Base-by-base conservation (phyloP, 306 rosid genomes). In the Prosopis cineraria region DNA sequence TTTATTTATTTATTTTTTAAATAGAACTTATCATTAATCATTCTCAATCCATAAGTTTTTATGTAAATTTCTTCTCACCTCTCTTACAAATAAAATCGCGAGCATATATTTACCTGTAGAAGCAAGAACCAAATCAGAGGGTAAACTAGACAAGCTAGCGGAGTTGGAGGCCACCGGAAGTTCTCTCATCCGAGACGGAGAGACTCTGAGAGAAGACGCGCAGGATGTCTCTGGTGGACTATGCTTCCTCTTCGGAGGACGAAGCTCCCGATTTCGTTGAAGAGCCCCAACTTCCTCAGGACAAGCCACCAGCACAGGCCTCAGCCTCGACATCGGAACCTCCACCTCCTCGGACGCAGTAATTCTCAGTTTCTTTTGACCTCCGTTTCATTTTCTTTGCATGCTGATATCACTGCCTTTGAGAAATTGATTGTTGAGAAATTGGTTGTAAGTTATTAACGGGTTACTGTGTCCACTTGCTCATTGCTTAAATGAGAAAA, bases 201-300 rank as follows among this genome's bases (percentile, higher is more conserved):
- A 31, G 6, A 12, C 24, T 31, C 43, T 16, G 2, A 62, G 31
- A 63, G 14, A 47, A 48, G 27, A 33, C 52, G 7, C 48, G 33
- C 14, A 34, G 68, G 75, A 94, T 94, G 98, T 89, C 97, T 48
- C 84, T 95, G 75, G 98, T 95, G 20, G 98, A 95, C 82, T 95
- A 95, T 85, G 88, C 93, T 80, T 91, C 96, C 50, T 92, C 98
- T 34, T 92, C 98, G 29, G 94, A 89, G 72, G 98, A 94, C 73
- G 97, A 92, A 30, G 90, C 84, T 63, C 85, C 86, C 25, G 90
- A 76, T 68, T 79, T 62, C 63, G 34, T 60, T 59, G 84, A 80
- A 74, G 82, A 84, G n/a, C 82, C 82, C 34, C 87, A 85, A 58
- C 80, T 20, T 29, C 76, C 83, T 1, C 76, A 74, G 22, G 77